These are phyloP conservation scores for Zymoseptoria brevis DNA, from an alignment of 2,329 filamentous ascomycete species.

Conservation along the genomic window DNA sequence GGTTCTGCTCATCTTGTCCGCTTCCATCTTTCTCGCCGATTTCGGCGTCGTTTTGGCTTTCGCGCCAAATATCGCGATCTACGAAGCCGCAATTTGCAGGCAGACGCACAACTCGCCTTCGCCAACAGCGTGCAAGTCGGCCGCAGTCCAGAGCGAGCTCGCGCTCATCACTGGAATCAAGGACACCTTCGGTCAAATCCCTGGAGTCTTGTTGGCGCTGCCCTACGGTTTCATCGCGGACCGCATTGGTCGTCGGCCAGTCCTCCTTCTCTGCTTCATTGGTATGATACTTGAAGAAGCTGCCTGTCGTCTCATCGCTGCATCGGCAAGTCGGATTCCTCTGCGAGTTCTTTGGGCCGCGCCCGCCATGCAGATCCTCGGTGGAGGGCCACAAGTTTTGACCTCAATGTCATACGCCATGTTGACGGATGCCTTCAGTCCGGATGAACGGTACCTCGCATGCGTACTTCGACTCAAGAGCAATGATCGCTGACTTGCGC, in stretches of 20 bases:
- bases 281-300: not conserved
- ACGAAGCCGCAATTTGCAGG: not conserved
- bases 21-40: not conserved
- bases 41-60: not conserved
- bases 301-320: not conserved
- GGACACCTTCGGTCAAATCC: not conserved
- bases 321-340: not conserved
- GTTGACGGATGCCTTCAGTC: not conserved
- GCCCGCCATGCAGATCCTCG: not conserved
- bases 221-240: not conserved
- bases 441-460: not conserved
- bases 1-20: not conserved
- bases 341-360: not conserved
- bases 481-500: not conserved
- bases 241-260: not conserved
- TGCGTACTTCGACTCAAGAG: not conserved
- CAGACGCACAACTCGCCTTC: not conserved
- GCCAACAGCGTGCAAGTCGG: not conserved
- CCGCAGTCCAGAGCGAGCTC: not conserved
- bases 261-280: not conserved
- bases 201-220: not conserved
- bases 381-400: not conserved
- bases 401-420: not conserved
- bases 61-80: not conserved
- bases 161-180: not conserved